These are phyloP conservation scores for Chytriomyces sp. DNA, from an alignment of 192 early-diverging fungal genomes.

Conservation along the genomic window DNA sequence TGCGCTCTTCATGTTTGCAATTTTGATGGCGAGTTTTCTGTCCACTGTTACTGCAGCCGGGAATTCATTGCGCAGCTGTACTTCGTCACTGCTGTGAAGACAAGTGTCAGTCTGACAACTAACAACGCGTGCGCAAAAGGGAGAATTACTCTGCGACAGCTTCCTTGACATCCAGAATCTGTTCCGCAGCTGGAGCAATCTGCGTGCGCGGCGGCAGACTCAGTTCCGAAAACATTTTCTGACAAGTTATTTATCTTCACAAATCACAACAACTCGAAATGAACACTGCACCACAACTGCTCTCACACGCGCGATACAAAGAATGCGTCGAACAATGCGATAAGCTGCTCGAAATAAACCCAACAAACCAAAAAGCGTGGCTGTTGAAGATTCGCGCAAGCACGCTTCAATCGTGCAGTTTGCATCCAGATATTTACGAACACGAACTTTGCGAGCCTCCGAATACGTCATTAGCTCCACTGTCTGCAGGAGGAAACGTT, in stretches of 20 bases:
- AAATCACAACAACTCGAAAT: too few species aligned
- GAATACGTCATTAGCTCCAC: neutral
- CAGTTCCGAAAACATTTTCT: too few species aligned
- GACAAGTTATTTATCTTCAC: too few species aligned
- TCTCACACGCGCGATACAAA: neutral
- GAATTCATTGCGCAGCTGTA: too few species aligned
- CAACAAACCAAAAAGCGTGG: slow-evolving; percentile 11
- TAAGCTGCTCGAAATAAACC: slow-evolving; percentile 4
- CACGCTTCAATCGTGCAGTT: neutral
- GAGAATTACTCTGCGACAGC: neutral
- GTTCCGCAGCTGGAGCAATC: slow-evolving; percentile 21
- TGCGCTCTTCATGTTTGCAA: slow-evolving; percentile 3
- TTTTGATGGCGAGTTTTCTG: slow-evolving; percentile 18
- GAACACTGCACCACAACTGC: neutral
- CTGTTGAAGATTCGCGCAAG: slow-evolving; percentile 16
- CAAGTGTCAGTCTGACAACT: neutral
- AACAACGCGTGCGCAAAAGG: neutral
- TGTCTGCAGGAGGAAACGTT: neutral
- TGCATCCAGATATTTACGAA: neutral
- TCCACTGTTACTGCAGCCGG: neutral
- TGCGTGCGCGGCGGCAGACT: neutral
- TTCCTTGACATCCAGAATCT: neutral
- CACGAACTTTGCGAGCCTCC: neutral
- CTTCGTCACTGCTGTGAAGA: too few species aligned
- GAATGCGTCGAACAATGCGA: neutral